phyloP scores from a whole-genome alignment of 257 asterid genomes.

The Coffea canephora region DNA sequence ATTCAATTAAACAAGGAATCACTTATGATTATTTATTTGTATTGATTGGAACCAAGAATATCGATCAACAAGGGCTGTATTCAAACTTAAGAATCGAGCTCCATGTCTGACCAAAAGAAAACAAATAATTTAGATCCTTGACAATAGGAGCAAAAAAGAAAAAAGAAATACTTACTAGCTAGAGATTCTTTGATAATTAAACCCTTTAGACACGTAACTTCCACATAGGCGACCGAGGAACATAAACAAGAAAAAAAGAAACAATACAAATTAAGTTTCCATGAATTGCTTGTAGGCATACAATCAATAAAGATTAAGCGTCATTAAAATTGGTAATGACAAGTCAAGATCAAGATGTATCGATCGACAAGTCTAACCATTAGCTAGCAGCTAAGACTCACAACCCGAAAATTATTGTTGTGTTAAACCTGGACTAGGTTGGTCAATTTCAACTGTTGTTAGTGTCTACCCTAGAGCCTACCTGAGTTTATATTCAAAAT shows the following conservation, averaged over 20 bases:
- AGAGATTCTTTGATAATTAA: not conserved
- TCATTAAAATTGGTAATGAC: not conserved
- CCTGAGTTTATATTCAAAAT: not conserved
- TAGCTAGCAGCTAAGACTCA: not conserved
- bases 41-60: slow-evolving; percentile 7
- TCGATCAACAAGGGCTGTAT: not conserved
- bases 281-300: not conserved
- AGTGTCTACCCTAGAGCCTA: not conserved
- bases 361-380: not conserved
- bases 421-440: not conserved
- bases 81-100: not conserved
- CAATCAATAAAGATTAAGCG: too few relatives aligned
- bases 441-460: not conserved
- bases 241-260: slow-evolving; percentile 4
- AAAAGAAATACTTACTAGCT: too few relatives aligned
- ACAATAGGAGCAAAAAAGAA: not conserved
- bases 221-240: slow-evolving; percentile 1
- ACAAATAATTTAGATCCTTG: not conserved
- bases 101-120: too few relatives aligned
- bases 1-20: not conserved
- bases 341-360: not conserved
- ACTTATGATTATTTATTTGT: not conserved
- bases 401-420: not conserved
- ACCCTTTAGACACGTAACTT: slow-evolving; percentile 20
- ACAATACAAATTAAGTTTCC: not conserved